Evolutionary conservation across 2,329 filamentous ascomycete genomes (phyloP).

Genomic region (Epichloe aotearoae): DNA sequence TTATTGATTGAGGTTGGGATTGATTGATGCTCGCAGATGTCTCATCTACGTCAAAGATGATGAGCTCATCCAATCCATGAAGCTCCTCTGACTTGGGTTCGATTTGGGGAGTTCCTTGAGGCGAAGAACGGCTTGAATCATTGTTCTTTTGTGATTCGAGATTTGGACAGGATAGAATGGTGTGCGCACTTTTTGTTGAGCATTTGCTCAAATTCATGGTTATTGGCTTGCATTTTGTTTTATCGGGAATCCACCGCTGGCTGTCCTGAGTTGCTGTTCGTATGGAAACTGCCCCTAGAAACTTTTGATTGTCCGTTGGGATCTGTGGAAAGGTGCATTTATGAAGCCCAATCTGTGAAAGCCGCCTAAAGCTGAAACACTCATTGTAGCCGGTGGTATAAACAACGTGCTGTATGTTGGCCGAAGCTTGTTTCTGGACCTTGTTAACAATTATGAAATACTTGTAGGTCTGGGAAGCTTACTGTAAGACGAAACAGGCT

Average conservation of each 20-base stretch:
- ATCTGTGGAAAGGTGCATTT: slow-evolving; percentile 12
- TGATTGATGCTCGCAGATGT: neutral
- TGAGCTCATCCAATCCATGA: neutral
- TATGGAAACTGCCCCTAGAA: slow-evolving; percentile 8
- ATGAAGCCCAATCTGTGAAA: slow-evolving; percentile 16
- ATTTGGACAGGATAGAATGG: neutral
- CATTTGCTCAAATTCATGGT: neutral
- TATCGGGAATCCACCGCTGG: slow-evolving; percentile 4
- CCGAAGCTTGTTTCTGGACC: slow-evolving; percentile 6
- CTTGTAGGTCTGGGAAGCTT: neutral
- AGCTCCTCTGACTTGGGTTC: neutral
- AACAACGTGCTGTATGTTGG: slow-evolving; percentile 12
- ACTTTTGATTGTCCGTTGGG: neutral
- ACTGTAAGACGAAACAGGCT: slow-evolving; percentile 8
- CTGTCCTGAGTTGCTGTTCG: neutral
- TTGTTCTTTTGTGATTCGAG: neutral
- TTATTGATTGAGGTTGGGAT: neutral
- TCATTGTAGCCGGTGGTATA: slow-evolving; percentile 7
- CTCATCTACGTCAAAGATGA: neutral
- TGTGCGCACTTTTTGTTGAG: neutral
- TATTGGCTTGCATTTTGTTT: slow-evolving; percentile 4
- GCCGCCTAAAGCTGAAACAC: slow-evolving; percentile 12
- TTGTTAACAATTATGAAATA: neutral
- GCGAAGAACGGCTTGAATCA: slow-evolving; percentile 1
- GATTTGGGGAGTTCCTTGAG: neutral